Conservation (phyloP, 345 rosid genomes). For the Murraya paniculata region DNA sequence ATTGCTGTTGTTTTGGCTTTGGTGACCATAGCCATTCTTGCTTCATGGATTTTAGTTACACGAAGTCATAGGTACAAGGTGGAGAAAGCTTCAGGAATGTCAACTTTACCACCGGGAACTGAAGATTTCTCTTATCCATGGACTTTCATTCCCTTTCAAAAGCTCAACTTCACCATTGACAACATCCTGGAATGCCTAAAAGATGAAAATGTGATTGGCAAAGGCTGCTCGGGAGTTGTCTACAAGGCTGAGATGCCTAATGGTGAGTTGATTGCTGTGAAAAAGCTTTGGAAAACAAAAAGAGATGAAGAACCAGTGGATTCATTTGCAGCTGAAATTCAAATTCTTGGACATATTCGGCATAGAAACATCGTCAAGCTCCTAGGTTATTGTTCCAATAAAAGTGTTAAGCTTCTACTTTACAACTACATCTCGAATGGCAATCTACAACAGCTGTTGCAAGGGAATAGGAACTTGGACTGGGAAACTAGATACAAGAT, state of each 20-base stretch:
- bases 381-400: constrained; percentile 85
- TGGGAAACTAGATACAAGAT: constrained; percentile 95
- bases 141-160: constrained; percentile 95
- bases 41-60: constrained; percentile 59
- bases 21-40: constrained; percentile 52
- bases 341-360: constrained; percentile 85
- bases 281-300: constrained; percentile 85
- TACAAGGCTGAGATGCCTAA: constrained; percentile 83
- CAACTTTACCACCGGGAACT: constrained; percentile 37
- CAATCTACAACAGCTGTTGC: constrained; percentile 74
- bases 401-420: constrained; percentile 74
- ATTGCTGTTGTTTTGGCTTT: constrained; percentile 57
- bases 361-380: constrained; percentile 89
- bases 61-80: constrained; percentile 53
- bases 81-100: constrained; percentile 48
- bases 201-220: constrained; percentile 87
- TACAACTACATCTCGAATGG: constrained; percentile 86
- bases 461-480: constrained; percentile 63
- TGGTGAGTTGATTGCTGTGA: constrained; percentile 78
- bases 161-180: constrained; percentile 64
- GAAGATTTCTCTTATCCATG: constrained; percentile 95
- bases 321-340: constrained; percentile 89
- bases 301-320: constrained; percentile 57
- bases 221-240: constrained; percentile 93
- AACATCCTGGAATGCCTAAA: constrained; percentile 70